Percentiles rank a stretch among this genome's conserved stretches.
phyloP scores from a whole-genome alignment of 768 basidiomycete genomes.

The Hydnomerulius pinastri region DNA sequence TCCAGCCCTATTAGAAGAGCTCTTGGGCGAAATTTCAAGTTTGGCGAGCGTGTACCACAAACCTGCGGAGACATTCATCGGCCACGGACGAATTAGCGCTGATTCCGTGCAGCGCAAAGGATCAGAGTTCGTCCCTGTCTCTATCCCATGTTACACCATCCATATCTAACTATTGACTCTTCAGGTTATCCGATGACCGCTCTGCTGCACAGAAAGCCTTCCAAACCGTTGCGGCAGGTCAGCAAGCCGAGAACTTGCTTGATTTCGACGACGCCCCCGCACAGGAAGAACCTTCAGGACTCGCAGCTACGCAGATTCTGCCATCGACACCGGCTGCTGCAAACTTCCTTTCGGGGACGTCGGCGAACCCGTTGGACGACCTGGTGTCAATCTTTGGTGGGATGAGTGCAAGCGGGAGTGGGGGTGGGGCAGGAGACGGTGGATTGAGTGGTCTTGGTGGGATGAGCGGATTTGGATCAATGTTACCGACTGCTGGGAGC shows the following conservation, averaged over 20 bases:
- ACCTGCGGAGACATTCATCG: constrained; percentile 94
- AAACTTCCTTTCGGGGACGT: constrained; percentile 75
- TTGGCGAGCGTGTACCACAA: constrained; percentile 97
- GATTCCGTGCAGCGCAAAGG: constrained; percentile 72
- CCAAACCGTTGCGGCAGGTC: constrained; percentile 89
- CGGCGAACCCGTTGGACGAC: constrained; percentile 89
- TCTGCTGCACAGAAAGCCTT: constrained; percentile 78
- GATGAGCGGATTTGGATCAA: constrained; percentile 16
- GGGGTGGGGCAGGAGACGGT: constrained; percentile 13
- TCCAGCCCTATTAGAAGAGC: constrained; percentile 84
- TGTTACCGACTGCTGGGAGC: constrained; percentile 8
- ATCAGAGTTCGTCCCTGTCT: constrained; percentile 49
- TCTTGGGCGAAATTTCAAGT: constrained; percentile 85
- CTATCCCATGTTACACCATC: not conserved
- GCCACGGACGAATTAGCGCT: constrained; percentile 84
- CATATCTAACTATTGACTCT: not conserved
- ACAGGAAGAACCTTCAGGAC: constrained; percentile 67
- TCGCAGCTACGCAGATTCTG: constrained; percentile 76
- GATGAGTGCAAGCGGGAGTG: constrained; percentile 33
- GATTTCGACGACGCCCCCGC: constrained; percentile 83
- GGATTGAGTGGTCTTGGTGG: constrained; percentile 26
- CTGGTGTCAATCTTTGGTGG: constrained; percentile 89
- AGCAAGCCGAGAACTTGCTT: constrained; percentile 92
- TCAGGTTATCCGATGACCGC: constrained; percentile 66
- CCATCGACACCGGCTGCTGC: constrained; percentile 73